Evolutionary conservation across 139 green algal species (phyloP).

Genomic region (Eudorina sp.): DNA sequence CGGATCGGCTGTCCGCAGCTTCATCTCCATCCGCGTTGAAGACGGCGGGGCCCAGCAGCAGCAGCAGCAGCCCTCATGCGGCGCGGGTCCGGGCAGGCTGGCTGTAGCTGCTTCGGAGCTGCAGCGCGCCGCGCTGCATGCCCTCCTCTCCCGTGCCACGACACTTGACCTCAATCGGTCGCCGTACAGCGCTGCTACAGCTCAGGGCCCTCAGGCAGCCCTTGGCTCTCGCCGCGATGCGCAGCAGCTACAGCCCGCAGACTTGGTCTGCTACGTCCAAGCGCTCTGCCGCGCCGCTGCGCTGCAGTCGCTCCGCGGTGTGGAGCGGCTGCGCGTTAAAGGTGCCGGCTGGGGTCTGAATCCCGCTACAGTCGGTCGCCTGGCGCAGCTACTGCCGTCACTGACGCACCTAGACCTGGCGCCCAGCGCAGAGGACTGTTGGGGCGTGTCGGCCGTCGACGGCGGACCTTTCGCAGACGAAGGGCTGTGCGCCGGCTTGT

Average conservation of each 20-base stretch:
- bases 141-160: neutral
- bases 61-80: too few species aligned
- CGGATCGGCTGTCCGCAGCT: too few species aligned
- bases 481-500: too few species aligned
- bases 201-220: too few species aligned
- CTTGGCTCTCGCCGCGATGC: neutral
- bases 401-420: conserved; percentile 14
- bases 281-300: neutral
- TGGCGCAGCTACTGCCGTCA: neutral
- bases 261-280: neutral
- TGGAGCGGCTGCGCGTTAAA: neutral
- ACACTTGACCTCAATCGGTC: neutral
- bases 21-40: too few species aligned
- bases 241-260: neutral
- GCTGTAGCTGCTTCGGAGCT: too few species aligned
- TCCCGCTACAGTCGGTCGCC: neutral
- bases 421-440: neutral
- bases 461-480: too few species aligned
- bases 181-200: too few species aligned
- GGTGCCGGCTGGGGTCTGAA: neutral
- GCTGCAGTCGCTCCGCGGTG: neutral
- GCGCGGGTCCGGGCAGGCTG: too few species aligned
- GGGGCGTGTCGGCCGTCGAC: too few species aligned
- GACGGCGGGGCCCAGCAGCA: too few species aligned
- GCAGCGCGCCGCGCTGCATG: neutral